phyloP scores from a whole-genome alignment of 768 basidiomycete genomes.

The Candolleomyces eurysporus region DNA sequence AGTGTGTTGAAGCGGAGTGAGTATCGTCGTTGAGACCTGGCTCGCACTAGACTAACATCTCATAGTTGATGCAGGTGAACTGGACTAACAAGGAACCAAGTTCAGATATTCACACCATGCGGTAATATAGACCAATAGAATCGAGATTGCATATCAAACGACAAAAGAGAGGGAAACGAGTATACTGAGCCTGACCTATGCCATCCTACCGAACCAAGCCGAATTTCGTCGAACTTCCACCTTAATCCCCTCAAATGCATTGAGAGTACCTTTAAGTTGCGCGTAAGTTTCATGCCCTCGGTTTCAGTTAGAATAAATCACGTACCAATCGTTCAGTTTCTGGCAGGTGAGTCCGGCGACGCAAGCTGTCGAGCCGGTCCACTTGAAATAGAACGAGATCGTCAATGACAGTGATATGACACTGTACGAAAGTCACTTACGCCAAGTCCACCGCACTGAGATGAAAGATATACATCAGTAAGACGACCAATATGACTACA shows the following conservation, averaged over 20 bases:
- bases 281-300: not conserved
- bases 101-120: no score
- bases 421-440: not conserved
- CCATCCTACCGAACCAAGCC: no score
- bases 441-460: conserved; percentile 5
- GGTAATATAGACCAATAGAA: no score
- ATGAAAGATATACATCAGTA: not conserved
- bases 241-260: conserved; percentile 1
- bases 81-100: no score
- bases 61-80: no score
- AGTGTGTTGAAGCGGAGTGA: no score
- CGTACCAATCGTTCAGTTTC: conserved; percentile 8
- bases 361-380: conserved; percentile 1
- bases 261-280: conserved; percentile 2
- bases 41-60: no score
- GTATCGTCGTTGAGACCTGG: no score
- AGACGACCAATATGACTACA: not conserved
- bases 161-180: no score
- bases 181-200: no score
- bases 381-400: not conserved
- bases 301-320: not conserved
- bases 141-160: no score
- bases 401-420: not conserved
- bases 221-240: no score
- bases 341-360: not conserved